These are phyloP conservation scores for Xylogone sp. DNA, from an alignment of 2,329 filamentous ascomycete species.

Conservation along the genomic window DNA sequence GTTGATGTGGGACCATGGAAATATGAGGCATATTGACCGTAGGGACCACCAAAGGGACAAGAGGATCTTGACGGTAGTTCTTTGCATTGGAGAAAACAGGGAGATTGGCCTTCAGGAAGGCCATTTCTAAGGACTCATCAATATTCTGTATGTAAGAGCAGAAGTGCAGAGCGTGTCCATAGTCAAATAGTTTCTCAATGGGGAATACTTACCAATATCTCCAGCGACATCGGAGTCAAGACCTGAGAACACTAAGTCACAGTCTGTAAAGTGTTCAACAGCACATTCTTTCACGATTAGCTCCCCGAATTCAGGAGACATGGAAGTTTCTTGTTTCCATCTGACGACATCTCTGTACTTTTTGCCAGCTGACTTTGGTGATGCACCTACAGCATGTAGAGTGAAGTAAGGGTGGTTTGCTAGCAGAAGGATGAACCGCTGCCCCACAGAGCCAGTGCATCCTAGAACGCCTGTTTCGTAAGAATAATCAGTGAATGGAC, in stretches of 20 bases:
- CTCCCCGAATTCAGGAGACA: slow-evolving; percentile 62
- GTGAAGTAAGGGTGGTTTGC: slow-evolving; percentile 79
- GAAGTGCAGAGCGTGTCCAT: not conserved
- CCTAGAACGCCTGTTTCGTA: slow-evolving; percentile 35
- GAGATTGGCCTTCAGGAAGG: slow-evolving; percentile 79
- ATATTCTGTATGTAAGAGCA: not conserved
- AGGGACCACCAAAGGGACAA: slow-evolving; percentile 86
- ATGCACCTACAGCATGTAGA: slow-evolving; percentile 82
- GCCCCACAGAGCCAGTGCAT: slow-evolving; percentile 78
- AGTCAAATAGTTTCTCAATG: not conserved
- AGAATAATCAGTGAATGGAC: not conserved
- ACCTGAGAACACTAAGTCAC: slow-evolving; percentile 86
- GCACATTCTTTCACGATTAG: slow-evolving; percentile 67
- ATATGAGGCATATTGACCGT: slow-evolving; percentile 87
- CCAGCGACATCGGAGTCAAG: slow-evolving; percentile 86
- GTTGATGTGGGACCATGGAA: slow-evolving; percentile 79
- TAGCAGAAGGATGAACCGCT: slow-evolving; percentile 88
- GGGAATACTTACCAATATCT: slow-evolving; percentile 52
- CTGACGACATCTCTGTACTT: slow-evolving; percentile 85
- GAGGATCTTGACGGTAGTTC: slow-evolving; percentile 85
- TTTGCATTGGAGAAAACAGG: slow-evolving; percentile 94
- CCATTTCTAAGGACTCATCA: slow-evolving; percentile 49
- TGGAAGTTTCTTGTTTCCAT: slow-evolving; percentile 81
- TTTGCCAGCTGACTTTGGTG: slow-evolving; percentile 81
- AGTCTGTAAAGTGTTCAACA: slow-evolving; percentile 69